Base-by-base conservation (phyloP, 495 filamentous ascomycete genomes). In the Penicillium steckii region DNA sequence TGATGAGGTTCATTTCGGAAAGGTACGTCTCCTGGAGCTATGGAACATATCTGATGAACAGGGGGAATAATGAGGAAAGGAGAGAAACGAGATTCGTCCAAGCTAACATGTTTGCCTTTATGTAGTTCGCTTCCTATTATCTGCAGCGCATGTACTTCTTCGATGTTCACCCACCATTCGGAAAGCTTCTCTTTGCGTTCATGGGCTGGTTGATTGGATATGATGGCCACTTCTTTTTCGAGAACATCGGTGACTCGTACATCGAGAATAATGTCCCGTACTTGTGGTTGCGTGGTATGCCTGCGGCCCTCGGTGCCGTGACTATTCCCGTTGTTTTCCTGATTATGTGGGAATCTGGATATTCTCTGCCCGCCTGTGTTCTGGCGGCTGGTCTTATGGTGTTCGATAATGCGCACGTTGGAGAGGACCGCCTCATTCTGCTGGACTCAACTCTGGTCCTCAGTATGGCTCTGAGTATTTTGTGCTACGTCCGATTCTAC, bases 291-390 rank as follows among this genome's bases (percentile, higher is more conserved):
- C 88, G 94, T 44, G 89, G 91, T 26, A 83, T 99, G 83, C 95
- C 94, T 10, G 94, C 94, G 38, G 78, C 92, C 29, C 82, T 97
- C 55, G 94, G 94, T 54, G 85, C 95, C 45, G 73, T 97, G 55
- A 97, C 95, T 1, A 90, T 99, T 40, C 86, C 93, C n/a, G 88
- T 92, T 17, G 85, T 90, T 13, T 99, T 94, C 70, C 66, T 95
- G 70, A 97, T 95, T 59, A 99, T 99, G 94, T 97, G 94, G 94
- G 94, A 99, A 72, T 96, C 92, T 10, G 95, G 92, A 46, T 99
- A 97, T 62, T 95, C 91, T 35, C 75, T 99, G 17, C 94, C 94
- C 4, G 95, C 94, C 46, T 95, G 89, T 66, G 78, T 97, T 33
- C 75, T 95, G 53, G 88, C 94, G 21, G 84, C 95, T 8, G 85